A percentile compares a stretch with the other conserved stretches of the same genome.
Evolutionary conservation across 1,284 basidiomycete species (phyloP).

Genomic region (Peniophora sp.): DNA sequence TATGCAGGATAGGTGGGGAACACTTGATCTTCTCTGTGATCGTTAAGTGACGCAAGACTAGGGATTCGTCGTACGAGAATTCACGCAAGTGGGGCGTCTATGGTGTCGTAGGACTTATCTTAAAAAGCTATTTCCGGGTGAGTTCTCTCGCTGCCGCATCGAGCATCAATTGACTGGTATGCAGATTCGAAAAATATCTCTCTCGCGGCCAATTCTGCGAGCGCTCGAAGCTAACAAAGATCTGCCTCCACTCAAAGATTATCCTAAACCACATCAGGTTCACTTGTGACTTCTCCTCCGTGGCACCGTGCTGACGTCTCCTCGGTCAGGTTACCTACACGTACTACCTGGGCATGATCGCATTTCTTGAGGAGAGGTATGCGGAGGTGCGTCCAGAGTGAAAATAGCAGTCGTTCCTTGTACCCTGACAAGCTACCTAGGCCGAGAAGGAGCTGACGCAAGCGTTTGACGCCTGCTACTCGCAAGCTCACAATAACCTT

Average conservation of each 20-base stretch:
- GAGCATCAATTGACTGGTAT: background rate
- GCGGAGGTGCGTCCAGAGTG: constrained; percentile 43
- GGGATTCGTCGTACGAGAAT: constrained; percentile 59
- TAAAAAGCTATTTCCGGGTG: constrained; percentile 94
- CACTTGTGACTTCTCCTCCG: constrained; percentile 15
- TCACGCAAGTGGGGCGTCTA: constrained; percentile 94
- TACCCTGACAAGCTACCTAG: constrained; percentile 23
- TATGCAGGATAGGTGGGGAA: constrained; percentile 75
- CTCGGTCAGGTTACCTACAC: constrained; percentile 71
- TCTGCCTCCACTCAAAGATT: constrained; percentile 70
- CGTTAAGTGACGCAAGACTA: constrained; percentile 15
- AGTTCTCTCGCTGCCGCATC: constrained; percentile 17
- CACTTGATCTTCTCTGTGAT: background rate
- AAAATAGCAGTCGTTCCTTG: background rate
- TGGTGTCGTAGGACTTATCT: constrained; percentile 84
- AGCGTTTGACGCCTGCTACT: constrained; percentile 78
- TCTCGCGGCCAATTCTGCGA: constrained; percentile 88
- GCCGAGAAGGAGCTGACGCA: constrained; percentile 78
- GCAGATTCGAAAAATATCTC: constrained; percentile 83
- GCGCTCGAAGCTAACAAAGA: constrained; percentile 83
- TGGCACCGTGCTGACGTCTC: constrained; percentile 9
- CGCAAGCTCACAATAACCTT: constrained; percentile 62
- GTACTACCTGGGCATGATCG: constrained; percentile 92
- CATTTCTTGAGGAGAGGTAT: constrained; percentile 90
- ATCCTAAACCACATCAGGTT: constrained; percentile 84